Base-by-base conservation (phyloP, 495 filamentous ascomycete species). In the Saxispiralis lemnorum region DNA sequence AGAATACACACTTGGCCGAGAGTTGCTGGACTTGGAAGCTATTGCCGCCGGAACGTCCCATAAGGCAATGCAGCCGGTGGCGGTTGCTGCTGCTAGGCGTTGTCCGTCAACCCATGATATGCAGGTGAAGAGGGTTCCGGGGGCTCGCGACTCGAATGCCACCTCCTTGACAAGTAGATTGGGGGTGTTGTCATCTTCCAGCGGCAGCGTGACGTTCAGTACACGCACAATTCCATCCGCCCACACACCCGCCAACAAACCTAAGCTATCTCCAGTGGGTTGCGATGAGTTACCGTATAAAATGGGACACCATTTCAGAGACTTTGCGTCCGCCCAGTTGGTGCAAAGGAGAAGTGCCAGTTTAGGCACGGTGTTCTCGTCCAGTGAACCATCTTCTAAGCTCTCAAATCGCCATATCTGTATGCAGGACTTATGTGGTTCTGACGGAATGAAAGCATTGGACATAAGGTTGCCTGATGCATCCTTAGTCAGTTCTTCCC, bases 231-330 rank as follows among this genome's bases (percentile, higher is more conserved):
- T 61, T 3, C 79, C 79, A 54, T 83, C 79, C 1, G 63, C 63
- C 63, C 69, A 79, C 0, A 82, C 57, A 10, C 65, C 69, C 1
- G 73, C 78, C 5, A 83, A 63, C 12, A 81, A 59, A 1, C 78
- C 79, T 12, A 81, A 55, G 24, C 19, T 45, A 30, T 60, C 57
- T 47, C 39, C 51, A 52, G 43, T 61, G 9, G 19, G 14, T 17
- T n/a, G 21, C 7, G 40, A 9, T 13, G 14, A 10, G 7, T 40
- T 15, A 2, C 6, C 31, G 14, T 5, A 28, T 6, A 60, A 59
- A 51, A 73, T 59, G 24, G 71, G 74, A 51, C 77, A 81, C 75
- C 76, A 82, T 40, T 69, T 60, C 15, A 82, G 62, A n/a, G 65
- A 62, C 42, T 65, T 67, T 12, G 75, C 51, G 41, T 69, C 59